Evolutionary conservation across 176 grass and related monocot genomes (phyloP), one percentile per base, ranked within the genome.

Genomic region (Ananas comosus): DNA sequence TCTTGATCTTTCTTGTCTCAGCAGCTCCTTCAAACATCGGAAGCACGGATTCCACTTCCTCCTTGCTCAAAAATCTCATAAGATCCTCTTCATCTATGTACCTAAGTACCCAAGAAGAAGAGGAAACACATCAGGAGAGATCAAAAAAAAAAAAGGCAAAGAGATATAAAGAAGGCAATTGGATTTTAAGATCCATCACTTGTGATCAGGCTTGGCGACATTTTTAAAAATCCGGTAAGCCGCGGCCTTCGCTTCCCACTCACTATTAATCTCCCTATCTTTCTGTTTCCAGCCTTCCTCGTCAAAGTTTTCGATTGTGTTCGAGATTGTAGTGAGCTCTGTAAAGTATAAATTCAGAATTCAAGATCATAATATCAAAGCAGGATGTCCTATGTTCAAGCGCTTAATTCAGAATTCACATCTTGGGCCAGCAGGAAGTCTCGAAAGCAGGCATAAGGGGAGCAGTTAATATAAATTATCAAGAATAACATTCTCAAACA

Each of bases 1-100:
- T 93, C 52, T 93, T 99, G 1, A 99, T 99, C 81, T 82, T 93
- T 51, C 87, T 61, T 0, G 80, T 90, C 64, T 99, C 94, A 12
- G 13, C 63, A 51, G 89, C 94, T 58, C 94, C 94, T 80, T 99
- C 94, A 86, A 99, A 99, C 85, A 85, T 83, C 1, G 85, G 94
- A 71, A 99, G 70, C 59, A 91, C 70, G 72, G 81, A 42, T 25
- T 74, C 54, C 19, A 82, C 79, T 82, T 99, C 87, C 73, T 93
- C 84, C 73, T 83, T 88, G 71, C 19, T 93, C 53, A 99, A 86
- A 79, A 93, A 99, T 53, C 89, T 93, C 66, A 90, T 51, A 70
- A 99, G 68, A 85, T 99, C 94, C 24, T 90, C 64, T 82, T 65
- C 63, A 64, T 99, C 94, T 75, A 99, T 99, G 65, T 84, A 76